phyloP scores from a whole-genome alignment of 2,329 filamentous ascomycete genomes.

The Diaporthe destruens region DNA sequence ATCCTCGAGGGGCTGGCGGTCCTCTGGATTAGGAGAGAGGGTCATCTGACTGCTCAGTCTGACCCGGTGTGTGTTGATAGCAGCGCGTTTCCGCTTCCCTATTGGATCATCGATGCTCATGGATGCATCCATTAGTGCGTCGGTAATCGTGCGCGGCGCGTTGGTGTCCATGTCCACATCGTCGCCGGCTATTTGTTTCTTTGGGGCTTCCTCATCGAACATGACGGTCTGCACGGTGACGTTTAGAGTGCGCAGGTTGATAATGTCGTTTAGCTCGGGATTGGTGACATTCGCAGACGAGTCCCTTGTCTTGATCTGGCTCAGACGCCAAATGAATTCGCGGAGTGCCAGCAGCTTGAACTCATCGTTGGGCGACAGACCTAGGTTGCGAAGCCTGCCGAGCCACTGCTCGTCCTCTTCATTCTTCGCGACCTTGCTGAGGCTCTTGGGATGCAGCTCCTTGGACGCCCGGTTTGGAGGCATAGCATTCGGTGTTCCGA shows the following conservation, averaged over 20 bases:
- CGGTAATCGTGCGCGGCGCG: constrained; percentile 82
- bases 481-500: constrained; percentile 72
- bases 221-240: constrained; percentile 91
- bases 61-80: constrained; percentile 63
- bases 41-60: constrained; percentile 56
- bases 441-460: constrained; percentile 67
- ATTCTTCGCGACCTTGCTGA: constrained; percentile 78
- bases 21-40: constrained; percentile 54
- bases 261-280: constrained; percentile 73
- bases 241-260: constrained; percentile 80
- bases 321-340: constrained; percentile 92
- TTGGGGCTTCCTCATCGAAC: constrained; percentile 81
- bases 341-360: constrained; percentile 86
- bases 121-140: constrained; percentile 91
- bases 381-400: constrained; percentile 84
- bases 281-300: constrained; percentile 52
- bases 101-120: constrained; percentile 83
- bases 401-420: constrained; percentile 97
- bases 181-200: constrained; percentile 52
- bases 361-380: constrained; percentile 86
- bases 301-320: constrained; percentile 75
- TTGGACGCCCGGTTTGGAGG: constrained; percentile 67
- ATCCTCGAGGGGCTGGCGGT: constrained; percentile 50
- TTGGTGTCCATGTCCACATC: constrained; percentile 54
- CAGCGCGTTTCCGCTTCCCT: constrained; percentile 64